These are phyloP conservation scores for Bifiguratus adelaidae DNA, from an alignment of 192 early-diverging fungal genomes.

Conservation along the genomic window DNA sequence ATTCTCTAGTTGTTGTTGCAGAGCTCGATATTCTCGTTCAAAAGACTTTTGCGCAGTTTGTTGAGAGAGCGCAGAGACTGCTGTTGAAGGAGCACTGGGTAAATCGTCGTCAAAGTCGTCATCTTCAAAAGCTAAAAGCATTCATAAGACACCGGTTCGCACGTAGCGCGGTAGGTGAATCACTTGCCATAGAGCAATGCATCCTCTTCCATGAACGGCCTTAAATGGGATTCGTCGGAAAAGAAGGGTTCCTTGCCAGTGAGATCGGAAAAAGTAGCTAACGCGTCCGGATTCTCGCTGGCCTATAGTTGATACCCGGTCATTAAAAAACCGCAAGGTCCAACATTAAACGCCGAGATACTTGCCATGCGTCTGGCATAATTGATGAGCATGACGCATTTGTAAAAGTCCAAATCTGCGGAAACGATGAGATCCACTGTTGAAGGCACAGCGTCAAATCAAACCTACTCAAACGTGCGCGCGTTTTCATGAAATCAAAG, in stretches of 20 bases:
- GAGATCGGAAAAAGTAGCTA: too few species aligned
- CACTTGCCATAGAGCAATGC: conserved; percentile 44
- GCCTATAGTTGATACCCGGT: too few species aligned
- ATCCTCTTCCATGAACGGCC: conserved; percentile 58
- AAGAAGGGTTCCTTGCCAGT: conserved; percentile 42
- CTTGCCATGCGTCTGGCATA: conserved; percentile 40
- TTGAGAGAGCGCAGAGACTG: conserved; percentile 20
- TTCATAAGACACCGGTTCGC: background rate
- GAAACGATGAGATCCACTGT: background rate
- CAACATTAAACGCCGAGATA: conserved; percentile 1
- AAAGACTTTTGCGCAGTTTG: conserved; percentile 42
- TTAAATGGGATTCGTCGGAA: conserved; percentile 53
- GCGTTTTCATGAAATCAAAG: conserved; percentile 54
- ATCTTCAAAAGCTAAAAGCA: conserved; percentile 45
- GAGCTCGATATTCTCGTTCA: conserved; percentile 32
- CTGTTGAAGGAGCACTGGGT: conserved; percentile 22
- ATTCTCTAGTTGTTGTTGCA: conserved; percentile 42
- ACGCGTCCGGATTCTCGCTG: conserved; percentile 11
- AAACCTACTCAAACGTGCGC: conserved; percentile 17
- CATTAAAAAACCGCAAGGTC: too few species aligned
- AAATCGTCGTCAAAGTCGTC: conserved; percentile 49
- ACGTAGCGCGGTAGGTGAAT: background rate
- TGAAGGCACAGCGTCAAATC: background rate
- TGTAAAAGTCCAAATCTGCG: conserved; percentile 77
- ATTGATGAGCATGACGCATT: conserved; percentile 67